A percentile compares a stretch with the other conserved stretches of the same genome.
phyloP scores from a whole-genome alignment of 1,284 basidiomycete genomes.

The Golubevia pallescens region DNA sequence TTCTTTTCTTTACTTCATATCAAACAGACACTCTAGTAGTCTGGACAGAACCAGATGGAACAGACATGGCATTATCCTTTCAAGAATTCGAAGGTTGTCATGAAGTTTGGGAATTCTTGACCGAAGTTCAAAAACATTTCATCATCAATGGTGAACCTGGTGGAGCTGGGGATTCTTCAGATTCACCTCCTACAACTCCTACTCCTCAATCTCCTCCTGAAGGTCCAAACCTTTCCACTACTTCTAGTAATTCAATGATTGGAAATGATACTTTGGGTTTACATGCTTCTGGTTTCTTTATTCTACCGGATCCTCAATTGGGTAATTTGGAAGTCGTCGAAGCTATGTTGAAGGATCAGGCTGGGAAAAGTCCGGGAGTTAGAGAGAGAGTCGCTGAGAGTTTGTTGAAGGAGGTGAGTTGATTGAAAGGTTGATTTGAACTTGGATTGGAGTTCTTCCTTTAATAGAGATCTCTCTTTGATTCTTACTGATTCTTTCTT shows the following conservation, averaged over 20 bases:
- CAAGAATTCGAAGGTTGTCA: conserved; percentile 94
- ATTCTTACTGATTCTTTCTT: not conserved
- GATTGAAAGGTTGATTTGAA: conserved; percentile 66
- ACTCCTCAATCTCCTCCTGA: conserved; percentile 18
- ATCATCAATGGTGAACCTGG: conserved; percentile 16
- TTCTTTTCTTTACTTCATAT: no score
- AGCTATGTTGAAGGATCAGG: conserved; percentile 41
- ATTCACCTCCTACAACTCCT: conserved; percentile 32
- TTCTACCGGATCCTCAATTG: conserved; percentile 61
- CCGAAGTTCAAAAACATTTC: conserved; percentile 87
- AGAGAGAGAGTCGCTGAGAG: conserved; percentile 78
- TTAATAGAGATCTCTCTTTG: no score
- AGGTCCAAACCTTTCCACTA: not conserved
- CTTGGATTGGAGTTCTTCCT: conserved; percentile 11
- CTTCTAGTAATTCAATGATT: conserved; percentile 7
- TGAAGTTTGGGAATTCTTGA: conserved; percentile 97
- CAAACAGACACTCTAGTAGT: conserved; percentile 96
- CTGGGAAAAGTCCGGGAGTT: conserved; percentile 67
- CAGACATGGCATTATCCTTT: conserved; percentile 95
- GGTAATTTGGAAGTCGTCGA: conserved; percentile 63
- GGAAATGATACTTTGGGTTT: conserved; percentile 28
- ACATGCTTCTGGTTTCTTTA: conserved; percentile 28
- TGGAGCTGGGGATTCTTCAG: conserved; percentile 16
- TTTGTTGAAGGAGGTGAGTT: conserved; percentile 69
- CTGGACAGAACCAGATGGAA: conserved; percentile 94